These are phyloP conservation scores for Salix udensis DNA, from an alignment of 345 rosid species.

Conservation along the genomic window DNA sequence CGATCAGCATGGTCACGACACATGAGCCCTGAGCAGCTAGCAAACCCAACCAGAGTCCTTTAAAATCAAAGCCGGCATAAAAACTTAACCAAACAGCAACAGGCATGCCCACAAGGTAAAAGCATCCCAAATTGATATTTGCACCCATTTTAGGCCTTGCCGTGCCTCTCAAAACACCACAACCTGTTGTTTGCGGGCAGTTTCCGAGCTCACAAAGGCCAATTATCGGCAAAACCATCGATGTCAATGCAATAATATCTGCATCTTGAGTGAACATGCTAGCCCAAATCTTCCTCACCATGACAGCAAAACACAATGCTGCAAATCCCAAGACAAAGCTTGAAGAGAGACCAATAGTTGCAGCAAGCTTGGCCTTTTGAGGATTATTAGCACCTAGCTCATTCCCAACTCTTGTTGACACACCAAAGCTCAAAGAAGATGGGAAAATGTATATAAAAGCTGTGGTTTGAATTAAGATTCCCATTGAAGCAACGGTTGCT, in stretches of 20 bases:
- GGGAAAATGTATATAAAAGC: constrained; percentile 47
- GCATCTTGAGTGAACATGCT: constrained; percentile 21
- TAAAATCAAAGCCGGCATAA: constrained; percentile 23
- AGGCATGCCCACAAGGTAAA: constrained; percentile 28
- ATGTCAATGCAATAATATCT: constrained; percentile 25
- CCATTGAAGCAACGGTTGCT: constrained; percentile 46
- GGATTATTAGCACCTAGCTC: constrained; percentile 27
- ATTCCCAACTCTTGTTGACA: constrained; percentile 45
- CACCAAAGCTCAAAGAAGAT: constrained; percentile 42
- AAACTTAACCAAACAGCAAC: constrained; percentile 24
- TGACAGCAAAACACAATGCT: constrained; percentile 21
- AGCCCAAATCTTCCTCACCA: constrained; percentile 24
- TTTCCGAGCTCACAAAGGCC: constrained; percentile 29
- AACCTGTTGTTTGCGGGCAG: constrained; percentile 28
- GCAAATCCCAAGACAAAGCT: constrained; percentile 19
- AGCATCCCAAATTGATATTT: constrained; percentile 23
- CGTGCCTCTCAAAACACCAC: constrained; percentile 24
- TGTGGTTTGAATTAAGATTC: constrained; percentile 45
- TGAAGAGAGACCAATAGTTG: constrained; percentile 11
- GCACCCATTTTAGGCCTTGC: constrained; percentile 31
- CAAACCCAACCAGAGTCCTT: constrained; percentile 28
- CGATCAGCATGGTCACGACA: constrained; percentile 16
- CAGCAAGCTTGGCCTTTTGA: constrained; percentile 14
- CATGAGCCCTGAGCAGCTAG: constrained; percentile 28
- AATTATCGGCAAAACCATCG: constrained; percentile 28